Percentiles rank a stretch among this genome's conserved stretches.
phyloP scores from a whole-genome alignment of 2,329 filamentous ascomycete species.

The Ophiostoma tasmaniense region DNA sequence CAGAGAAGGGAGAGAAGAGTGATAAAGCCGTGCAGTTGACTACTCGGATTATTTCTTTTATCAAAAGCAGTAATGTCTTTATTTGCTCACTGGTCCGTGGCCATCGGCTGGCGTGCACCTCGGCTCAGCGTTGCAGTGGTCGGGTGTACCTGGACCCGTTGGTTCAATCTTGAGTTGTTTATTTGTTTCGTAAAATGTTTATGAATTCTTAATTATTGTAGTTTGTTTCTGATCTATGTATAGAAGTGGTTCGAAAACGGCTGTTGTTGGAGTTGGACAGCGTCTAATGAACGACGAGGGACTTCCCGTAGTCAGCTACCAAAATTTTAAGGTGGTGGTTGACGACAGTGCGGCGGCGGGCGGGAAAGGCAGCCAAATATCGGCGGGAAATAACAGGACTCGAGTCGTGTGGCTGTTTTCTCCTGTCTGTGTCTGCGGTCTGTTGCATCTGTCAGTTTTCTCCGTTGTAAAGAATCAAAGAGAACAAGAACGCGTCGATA shows the following conservation, averaged over 20 bases:
- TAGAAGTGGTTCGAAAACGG: too few relatives aligned
- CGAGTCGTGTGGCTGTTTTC: not conserved
- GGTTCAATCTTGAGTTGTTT: slow-evolving; percentile 4
- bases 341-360: not conserved
- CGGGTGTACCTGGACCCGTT: slow-evolving; percentile 3
- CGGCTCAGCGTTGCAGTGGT: slow-evolving; percentile 11
- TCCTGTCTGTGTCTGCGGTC: not conserved
- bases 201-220: not conserved
- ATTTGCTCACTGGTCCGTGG: not conserved
- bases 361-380: not conserved
- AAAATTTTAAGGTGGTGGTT: not conserved
- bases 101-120: slow-evolving; percentile 10
- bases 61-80: not conserved
- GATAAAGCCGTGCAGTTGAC: not conserved
- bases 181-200: not conserved
- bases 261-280: not conserved
- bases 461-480: not conserved
- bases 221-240: not conserved
- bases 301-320: not conserved
- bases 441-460: not conserved
- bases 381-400: not conserved
- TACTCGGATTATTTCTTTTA: not conserved
- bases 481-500: not conserved
- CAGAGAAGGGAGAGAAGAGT: not conserved
- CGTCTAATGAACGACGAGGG: not conserved